These are phyloP conservation scores for Pilatotrama ljubarskyi DNA, from an alignment of 768 basidiomycete species.

Conservation along the genomic window DNA sequence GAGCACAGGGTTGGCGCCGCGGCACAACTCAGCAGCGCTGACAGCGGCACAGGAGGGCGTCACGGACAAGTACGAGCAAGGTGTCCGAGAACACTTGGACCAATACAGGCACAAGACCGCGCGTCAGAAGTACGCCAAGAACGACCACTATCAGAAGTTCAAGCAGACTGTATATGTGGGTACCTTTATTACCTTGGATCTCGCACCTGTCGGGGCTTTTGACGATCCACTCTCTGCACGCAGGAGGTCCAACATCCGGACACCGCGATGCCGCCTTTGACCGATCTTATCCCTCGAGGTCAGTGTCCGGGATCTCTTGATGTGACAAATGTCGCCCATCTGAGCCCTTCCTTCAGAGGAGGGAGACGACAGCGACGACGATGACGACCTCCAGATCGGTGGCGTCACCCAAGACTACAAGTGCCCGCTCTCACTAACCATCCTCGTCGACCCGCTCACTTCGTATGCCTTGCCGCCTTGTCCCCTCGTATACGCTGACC, in stretches of 20 bases:
- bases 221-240: neutral
- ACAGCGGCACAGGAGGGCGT: conserved; percentile 47
- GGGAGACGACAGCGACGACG: conserved; percentile 79
- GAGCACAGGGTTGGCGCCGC: conserved; percentile 29
- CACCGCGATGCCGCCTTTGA: conserved; percentile 73
- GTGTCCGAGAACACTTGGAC: conserved; percentile 42
- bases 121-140: conserved; percentile 77
- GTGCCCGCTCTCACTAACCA: conserved; percentile 75
- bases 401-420: conserved; percentile 81
- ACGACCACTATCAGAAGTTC: conserved; percentile 59
- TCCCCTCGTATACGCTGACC: conserved; percentile 1
- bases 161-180: conserved; percentile 68
- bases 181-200: conserved; percentile 7
- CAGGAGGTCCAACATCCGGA: conserved; percentile 71
- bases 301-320: conserved; percentile 12
- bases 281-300: conserved; percentile 73
- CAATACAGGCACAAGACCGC: conserved; percentile 61
- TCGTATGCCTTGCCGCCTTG: conserved; percentile 54
- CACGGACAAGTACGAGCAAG: conserved; percentile 49
- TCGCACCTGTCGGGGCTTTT: neutral
- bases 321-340: neutral
- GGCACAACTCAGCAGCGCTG: neutral
- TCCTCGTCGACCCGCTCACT: conserved; percentile 72
- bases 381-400: conserved; percentile 88
- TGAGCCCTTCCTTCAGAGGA: conserved; percentile 51